Conservation (phyloP, 2,329 filamentous ascomycete genomes). For the Fusarium virguliforme region DNA sequence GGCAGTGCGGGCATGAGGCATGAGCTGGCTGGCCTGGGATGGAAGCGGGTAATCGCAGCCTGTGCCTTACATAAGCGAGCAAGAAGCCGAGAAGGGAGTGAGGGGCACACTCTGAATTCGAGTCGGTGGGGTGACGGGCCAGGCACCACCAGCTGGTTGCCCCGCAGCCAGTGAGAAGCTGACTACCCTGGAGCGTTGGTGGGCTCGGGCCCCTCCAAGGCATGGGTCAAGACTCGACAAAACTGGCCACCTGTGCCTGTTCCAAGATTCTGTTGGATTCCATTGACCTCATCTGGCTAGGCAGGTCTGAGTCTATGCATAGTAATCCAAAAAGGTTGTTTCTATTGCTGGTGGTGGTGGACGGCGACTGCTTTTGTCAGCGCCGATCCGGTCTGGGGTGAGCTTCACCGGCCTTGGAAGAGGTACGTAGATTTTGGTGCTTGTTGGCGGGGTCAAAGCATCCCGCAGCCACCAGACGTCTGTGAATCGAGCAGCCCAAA, state of each 20-base stretch:
- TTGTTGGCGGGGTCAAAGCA: constrained; percentile 5
- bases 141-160: constrained; percentile 20
- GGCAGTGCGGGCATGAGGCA: constrained; percentile 33
- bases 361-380: constrained; percentile 11
- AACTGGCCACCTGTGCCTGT: constrained; percentile 19
- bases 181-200: constrained; percentile 17
- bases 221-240: constrained; percentile 20
- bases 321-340: constrained; percentile 17
- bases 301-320: background rate
- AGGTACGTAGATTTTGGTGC: constrained; percentile 3
- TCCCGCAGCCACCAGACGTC: background rate
- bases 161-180: constrained; percentile 28
- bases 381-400: constrained; percentile 1
- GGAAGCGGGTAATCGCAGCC: constrained; percentile 1
- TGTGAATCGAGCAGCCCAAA: background rate
- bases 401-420: background rate
- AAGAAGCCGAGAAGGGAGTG: background rate
- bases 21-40: constrained; percentile 30
- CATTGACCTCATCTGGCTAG: constrained; percentile 18
- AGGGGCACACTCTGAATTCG: constrained; percentile 19
- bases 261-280: constrained; percentile 35
- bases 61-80: constrained; percentile 42
- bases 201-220: constrained; percentile 27
- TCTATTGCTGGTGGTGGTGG: background rate
- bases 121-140: constrained; percentile 2